Conservation (phyloP, 1,139 yeast genomes). For the Diutina mesorugosa region DNA sequence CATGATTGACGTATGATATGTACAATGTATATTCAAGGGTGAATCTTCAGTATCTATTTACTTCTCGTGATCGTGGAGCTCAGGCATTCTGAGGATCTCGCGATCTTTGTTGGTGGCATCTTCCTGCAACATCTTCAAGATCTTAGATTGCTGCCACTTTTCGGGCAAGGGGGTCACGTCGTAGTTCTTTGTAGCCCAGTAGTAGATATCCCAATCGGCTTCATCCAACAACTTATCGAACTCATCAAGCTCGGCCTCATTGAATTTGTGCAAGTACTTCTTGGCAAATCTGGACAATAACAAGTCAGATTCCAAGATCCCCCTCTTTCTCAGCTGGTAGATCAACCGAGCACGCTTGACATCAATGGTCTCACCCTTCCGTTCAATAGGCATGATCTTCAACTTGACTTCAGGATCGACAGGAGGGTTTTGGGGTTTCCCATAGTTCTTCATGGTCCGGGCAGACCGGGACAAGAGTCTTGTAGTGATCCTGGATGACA, state of each 20-base stretch:
- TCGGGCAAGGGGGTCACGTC: slow-evolving; percentile 79
- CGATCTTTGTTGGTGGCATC: slow-evolving; percentile 62
- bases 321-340: slow-evolving; percentile 91
- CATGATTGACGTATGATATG: too few species aligned
- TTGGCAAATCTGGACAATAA: slow-evolving; percentile 79
- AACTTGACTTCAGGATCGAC: neutral
- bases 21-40: neutral
- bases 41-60: neutral
- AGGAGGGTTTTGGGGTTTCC: neutral
- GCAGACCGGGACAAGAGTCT: neutral
- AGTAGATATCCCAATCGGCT: slow-evolving; percentile 96
- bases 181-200: slow-evolving; percentile 87
- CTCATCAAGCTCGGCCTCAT: slow-evolving; percentile 63
- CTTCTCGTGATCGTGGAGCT: slow-evolving; percentile 13
- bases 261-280: slow-evolving; percentile 46
- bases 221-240: slow-evolving; percentile 81
- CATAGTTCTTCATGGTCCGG: neutral
- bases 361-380: slow-evolving; percentile 64
- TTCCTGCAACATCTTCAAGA: slow-evolving; percentile 57
- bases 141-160: slow-evolving; percentile 57
- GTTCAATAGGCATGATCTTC: slow-evolving; percentile 55
- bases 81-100: slow-evolving; percentile 81
- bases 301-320: slow-evolving; percentile 87
- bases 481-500: neutral
- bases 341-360: slow-evolving; percentile 74